A percentile compares a stretch with the other conserved stretches of the same genome.
phyloP scores from a whole-genome alignment of 768 basidiomycete genomes.

The Lactifluus volemus region DNA sequence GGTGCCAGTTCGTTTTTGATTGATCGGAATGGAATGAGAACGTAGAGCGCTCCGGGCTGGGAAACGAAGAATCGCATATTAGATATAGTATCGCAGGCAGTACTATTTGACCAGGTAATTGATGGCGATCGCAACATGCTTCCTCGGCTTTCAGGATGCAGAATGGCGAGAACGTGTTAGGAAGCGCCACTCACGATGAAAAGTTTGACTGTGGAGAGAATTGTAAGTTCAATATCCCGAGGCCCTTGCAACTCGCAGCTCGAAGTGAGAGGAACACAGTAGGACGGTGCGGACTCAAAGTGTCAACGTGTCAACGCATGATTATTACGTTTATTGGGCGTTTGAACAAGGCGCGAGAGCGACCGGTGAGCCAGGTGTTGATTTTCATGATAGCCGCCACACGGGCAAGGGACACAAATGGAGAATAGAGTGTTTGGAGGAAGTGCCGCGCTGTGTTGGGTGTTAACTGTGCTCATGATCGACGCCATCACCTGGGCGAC shows the following conservation, averaged over 20 bases:
- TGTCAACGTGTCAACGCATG: not conserved
- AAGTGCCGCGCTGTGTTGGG: too few species aligned
- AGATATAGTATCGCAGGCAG: not conserved
- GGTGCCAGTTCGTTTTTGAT: not conserved
- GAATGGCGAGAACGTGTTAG: not conserved
- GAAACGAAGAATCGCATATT: not conserved
- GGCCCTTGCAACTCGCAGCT: not conserved
- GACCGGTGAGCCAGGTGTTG: not conserved
- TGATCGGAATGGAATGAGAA: not conserved
- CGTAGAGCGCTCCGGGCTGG: not conserved
- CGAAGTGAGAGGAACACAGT: too few species aligned
- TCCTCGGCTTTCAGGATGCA: not conserved
- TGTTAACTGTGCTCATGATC: not conserved
- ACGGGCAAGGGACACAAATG: not conserved
- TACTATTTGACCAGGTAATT: not conserved
- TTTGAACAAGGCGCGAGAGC: not conserved
- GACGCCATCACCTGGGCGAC: not conserved
- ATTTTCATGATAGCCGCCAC: not conserved
- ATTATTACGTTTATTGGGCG: not conserved
- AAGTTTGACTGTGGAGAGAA: not conserved
- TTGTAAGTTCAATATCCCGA: not conserved
- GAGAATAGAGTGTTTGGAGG: not conserved
- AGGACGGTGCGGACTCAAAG: too few species aligned
- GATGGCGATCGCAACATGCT: not conserved
- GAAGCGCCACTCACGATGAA: not conserved